Evolutionary conservation across 2,329 filamentous ascomycete genomes (phyloP).

Genomic region (Blumeriella jaapii): DNA sequence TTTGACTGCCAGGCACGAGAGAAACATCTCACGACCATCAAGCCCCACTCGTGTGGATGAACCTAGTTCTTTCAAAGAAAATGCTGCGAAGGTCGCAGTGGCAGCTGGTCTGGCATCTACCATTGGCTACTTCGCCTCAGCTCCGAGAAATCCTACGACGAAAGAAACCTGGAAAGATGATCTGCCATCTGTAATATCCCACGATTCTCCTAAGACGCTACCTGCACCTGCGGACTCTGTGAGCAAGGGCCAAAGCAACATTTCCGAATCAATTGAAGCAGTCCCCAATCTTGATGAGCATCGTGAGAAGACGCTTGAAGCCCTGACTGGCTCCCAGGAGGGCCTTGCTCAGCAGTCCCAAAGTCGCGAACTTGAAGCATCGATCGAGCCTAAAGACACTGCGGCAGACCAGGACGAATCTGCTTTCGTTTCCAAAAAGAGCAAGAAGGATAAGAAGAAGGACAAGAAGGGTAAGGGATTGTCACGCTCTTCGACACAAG

Average conservation of each 20-base stretch:
- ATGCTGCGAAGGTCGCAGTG: constrained; percentile 12
- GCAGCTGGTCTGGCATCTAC: constrained; percentile 17
- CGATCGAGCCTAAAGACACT: constrained; percentile 1
- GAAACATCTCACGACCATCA: background rate
- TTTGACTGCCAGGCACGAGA: background rate
- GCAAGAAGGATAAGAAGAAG: constrained; percentile 34
- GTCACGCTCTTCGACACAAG: constrained; percentile 4
- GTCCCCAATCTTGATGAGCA: constrained; percentile 9
- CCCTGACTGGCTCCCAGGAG: constrained; percentile 9
- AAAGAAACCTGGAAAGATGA: constrained; percentile 13
- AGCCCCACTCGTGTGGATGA: constrained; percentile 5
- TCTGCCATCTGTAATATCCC: constrained; percentile 8
- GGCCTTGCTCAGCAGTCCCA: background rate
- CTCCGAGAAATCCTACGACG: constrained; percentile 20
- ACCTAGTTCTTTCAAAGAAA: constrained; percentile 7
- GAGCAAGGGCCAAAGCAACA: constrained; percentile 31
- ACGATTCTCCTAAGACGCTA: background rate
- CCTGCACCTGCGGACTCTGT: constrained; percentile 31
- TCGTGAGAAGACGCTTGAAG: constrained; percentile 11
- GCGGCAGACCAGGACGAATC: constrained; percentile 6
- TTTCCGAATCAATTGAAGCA: constrained; percentile 1
- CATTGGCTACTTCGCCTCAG: constrained; percentile 18
- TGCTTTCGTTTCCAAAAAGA: constrained; percentile 13
- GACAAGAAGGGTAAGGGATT: constrained; percentile 10
- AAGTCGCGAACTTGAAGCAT: constrained; percentile 5